Base-by-base conservation (phyloP, 2,329 filamentous ascomycete genomes). In the Colletotrichum tropicicola region DNA sequence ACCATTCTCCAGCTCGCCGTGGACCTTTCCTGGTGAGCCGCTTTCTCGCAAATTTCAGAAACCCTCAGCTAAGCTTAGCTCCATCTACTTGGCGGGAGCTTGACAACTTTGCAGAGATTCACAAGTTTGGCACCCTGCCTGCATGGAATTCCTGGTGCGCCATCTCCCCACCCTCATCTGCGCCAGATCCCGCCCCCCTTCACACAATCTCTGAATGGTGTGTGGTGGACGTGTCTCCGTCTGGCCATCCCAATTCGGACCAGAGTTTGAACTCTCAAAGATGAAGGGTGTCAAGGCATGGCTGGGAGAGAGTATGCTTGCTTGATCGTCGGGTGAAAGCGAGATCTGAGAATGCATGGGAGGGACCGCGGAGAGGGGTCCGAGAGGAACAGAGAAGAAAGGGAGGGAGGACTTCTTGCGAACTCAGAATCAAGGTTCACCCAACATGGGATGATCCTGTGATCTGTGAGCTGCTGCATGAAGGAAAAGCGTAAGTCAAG, bases 371-470 rank as follows among this genome's bases (percentile, higher is more conserved):
- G n/a, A n/a, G n/a, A n/a, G n/a, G n/a, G n/a, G n/a, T n/a, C n/a
- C n/a, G n/a, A n/a, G n/a, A n/a, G n/a, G n/a, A n/a, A n/a, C n/a
- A n/a, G n/a, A n/a, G n/a, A n/a, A n/a, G 19, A 23, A 17, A 25
- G 39, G 27, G 21, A 39, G 44, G 30, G 25, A n/a, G 48, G 4
- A 13, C n/a, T n/a, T n/a, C n/a, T n/a, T n/a, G n/a, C 59, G 48
- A 55, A 54, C 41, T 43, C 49, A 17, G 27, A 48, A 3, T 19
- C 9, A 48, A 39, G 43, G 35, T 49, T 37, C 21, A 15, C 43
- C 43, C 5, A 39, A 65, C 19, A 61, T 65, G 21, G 57, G 61
- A 65, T 45, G 61, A 65, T 60, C 61, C 56, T 65, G 49, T 65
- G 61, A 65, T 61, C 61, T 55, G 54, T 48, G 61, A 65, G 61